Evolutionary conservation across 2,329 filamentous ascomycete species (phyloP).

Genomic region (Trichoderma arundinaceum): DNA sequence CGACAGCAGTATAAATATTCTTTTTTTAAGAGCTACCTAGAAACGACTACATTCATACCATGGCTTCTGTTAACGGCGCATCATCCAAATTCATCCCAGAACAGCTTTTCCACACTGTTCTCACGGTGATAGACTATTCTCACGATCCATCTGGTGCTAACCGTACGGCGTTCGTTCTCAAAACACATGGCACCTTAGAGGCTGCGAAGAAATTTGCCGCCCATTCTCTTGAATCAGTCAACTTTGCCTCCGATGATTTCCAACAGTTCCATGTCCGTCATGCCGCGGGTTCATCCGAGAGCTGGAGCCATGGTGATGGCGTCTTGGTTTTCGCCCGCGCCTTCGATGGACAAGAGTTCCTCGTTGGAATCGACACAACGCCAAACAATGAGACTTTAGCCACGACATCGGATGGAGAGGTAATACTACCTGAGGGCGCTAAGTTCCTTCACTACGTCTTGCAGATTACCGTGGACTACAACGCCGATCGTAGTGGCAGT

Average conservation of each 20-base stretch:
- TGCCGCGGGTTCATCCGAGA: slow-evolving; percentile 18
- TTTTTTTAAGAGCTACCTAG: not conserved
- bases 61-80: slow-evolving; percentile 3
- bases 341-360: slow-evolving; percentile 46
- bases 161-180: slow-evolving; percentile 46
- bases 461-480: slow-evolving; percentile 51
- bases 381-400: slow-evolving; percentile 45
- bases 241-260: slow-evolving; percentile 48
- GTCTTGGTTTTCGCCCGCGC: slow-evolving; percentile 47
- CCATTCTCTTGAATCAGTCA: slow-evolving; percentile 42
- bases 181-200: slow-evolving; percentile 45
- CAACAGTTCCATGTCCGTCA: slow-evolving; percentile 40
- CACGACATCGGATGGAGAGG: slow-evolving; percentile 33
- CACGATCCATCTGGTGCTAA: slow-evolving; percentile 39
- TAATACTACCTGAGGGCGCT: slow-evolving; percentile 38
- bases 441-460: slow-evolving; percentile 49
- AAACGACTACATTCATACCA: not conserved
- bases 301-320: slow-evolving; percentile 48
- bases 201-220: slow-evolving; percentile 47
- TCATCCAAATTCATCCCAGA: slow-evolving; percentile 35
- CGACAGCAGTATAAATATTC: not conserved
- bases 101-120: slow-evolving; percentile 46
- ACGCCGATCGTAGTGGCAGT: slow-evolving; percentile 44
- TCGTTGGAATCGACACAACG: slow-evolving; percentile 47
- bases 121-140: slow-evolving; percentile 44